These are phyloP conservation scores for Elongisporangium senticosum DNA, from an alignment of 352 stramenopile genomes.

Conservation along the genomic window DNA sequence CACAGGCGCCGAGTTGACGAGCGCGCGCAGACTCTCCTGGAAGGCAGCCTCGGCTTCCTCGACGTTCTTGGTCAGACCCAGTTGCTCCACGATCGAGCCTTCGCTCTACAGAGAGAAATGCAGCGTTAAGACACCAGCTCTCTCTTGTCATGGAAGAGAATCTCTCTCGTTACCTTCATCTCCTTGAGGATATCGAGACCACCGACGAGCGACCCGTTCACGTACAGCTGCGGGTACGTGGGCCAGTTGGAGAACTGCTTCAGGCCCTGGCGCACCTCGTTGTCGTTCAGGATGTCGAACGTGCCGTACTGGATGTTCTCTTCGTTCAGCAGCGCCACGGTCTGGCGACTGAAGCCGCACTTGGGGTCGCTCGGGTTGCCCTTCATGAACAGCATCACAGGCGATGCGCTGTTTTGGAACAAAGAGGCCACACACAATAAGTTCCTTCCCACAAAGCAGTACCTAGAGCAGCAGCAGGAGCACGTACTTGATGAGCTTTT, in stretches of 20 bases:
- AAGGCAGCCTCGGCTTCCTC: conserved; percentile 73
- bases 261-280: conserved; percentile 92
- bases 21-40: conserved; percentile 74
- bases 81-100: conserved; percentile 71
- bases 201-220: conserved; percentile 95
- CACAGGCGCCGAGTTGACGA: conserved; percentile 87
- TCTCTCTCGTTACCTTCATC: conserved; percentile 58
- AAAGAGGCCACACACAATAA: not conserved
- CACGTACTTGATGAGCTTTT: conserved; percentile 74
- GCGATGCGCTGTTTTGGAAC: conserved; percentile 39
- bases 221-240: conserved; percentile 98
- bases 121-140: not conserved
- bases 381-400: conserved; percentile 99
- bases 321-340: conserved; percentile 91
- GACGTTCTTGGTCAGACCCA: conserved; percentile 67
- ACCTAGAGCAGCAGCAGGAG: not conserved
- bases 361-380: conserved; percentile 91
- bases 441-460: not conserved
- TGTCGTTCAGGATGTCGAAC: conserved; percentile 97
- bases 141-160: not conserved
- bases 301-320: conserved; percentile 91
- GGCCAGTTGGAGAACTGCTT: conserved; percentile 98
- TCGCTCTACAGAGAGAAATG: conserved; percentile 24
- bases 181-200: conserved; percentile 98
- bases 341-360: conserved; percentile 95